Base-by-base conservation (phyloP, 2,329 filamentous ascomycete genomes). In the Cryoendolithus antarcticus region DNA sequence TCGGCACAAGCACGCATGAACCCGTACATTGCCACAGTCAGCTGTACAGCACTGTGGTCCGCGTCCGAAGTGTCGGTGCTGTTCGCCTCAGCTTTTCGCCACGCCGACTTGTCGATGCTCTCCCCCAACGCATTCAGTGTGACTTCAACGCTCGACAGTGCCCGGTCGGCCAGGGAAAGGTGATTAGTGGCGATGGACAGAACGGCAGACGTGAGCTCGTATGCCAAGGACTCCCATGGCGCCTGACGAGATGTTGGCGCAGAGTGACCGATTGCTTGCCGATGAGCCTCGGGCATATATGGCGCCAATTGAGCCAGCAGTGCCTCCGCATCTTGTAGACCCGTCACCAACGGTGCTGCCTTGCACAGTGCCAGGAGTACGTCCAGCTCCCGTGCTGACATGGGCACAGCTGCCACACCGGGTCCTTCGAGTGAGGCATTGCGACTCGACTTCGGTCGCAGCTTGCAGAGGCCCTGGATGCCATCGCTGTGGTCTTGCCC, bases 311-410 rank as follows among this genome's bases (percentile, higher is more conserved):
- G 86, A 28, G 72, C 69, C n/a, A 80, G 74, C 30, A 98, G 74
- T 52, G 77, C 81, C 52, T 83, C 76, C 21, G 86, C 88, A 55
- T 82, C 81, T 44, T 84, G 75, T 32, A 67, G 61, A 34, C 76
- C 78, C 38, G 78, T 71, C 19, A 96, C 71, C 15, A 77, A 72
- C 3, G 86, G 81, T 3, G 88, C 85, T 38, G 89, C 85, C 63
- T 88, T 89, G 68, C 89, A 96, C 19, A 98, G 71, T 32, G 91
- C 86, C 19, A 96, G 66, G 19, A 98, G 72, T 38, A 93, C 83
- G 60, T 98, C 89, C 50, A 94, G 80, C 67, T 98, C 93, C 53
- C 84, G 80, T 39, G 88, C 77, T 38, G 80, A 61, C 59, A 66
- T 68, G 2, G 59, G 60, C 8, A 61, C 51, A 13, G 50, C 35